phyloP scores from a whole-genome alignment of 2,329 filamentous ascomycete species.

The Acrocalymma vagum region DNA sequence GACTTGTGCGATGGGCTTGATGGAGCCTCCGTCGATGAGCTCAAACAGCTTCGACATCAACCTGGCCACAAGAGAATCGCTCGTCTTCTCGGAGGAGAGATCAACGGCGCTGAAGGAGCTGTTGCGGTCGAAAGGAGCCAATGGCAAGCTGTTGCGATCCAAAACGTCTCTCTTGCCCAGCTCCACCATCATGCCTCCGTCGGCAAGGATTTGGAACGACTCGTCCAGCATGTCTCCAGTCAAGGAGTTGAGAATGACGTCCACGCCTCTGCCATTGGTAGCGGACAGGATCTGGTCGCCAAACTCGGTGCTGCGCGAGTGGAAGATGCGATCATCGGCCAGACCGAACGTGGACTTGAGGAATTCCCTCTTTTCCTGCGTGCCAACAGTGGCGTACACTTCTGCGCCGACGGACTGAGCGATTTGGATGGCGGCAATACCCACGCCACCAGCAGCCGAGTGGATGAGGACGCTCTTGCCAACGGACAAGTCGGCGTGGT shows the following conservation, averaged over 20 bases:
- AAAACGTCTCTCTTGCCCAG: constrained; percentile 29
- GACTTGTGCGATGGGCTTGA: constrained; percentile 11
- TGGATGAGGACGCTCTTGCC: constrained; percentile 13
- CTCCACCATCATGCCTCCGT: constrained; percentile 25
- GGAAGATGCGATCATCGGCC: constrained; percentile 38
- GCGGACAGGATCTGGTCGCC: constrained; percentile 18
- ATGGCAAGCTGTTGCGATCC: constrained; percentile 7
- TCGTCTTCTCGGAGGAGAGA: background rate
- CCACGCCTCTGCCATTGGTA: constrained; percentile 43
- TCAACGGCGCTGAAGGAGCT: constrained; percentile 6
- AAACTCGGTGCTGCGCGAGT: constrained; percentile 33
- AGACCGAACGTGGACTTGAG: constrained; percentile 24
- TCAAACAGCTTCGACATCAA: constrained; percentile 5
- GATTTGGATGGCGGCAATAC: constrained; percentile 20
- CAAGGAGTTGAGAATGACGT: constrained; percentile 42
- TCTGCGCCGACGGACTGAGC: constrained; percentile 12
- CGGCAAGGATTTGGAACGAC: constrained; percentile 56
- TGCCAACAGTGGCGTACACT: constrained; percentile 29
- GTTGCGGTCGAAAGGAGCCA: constrained; percentile 10
- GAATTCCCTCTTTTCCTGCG: constrained; percentile 22
- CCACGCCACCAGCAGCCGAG: constrained; percentile 25
- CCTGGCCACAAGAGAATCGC: constrained; percentile 1
- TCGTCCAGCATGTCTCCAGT: constrained; percentile 37
- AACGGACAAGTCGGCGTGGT: constrained; percentile 21
- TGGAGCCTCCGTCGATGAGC: constrained; percentile 6